Evolutionary conservation across 768 basidiomycete species (phyloP), one percentile per base, ranked within the genome.

Genomic region (Kwoniella pini): DNA sequence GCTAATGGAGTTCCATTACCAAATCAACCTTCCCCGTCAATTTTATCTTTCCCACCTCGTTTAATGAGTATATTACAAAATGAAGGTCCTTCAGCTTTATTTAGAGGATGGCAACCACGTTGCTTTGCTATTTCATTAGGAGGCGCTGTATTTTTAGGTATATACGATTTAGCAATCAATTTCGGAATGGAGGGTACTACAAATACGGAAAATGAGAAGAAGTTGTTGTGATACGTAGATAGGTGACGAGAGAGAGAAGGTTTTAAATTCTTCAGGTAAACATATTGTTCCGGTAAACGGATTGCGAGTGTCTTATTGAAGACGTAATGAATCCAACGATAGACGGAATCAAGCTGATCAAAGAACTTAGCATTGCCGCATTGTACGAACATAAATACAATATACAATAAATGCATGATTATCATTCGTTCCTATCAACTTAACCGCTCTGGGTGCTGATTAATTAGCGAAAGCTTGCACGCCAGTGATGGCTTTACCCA

Each of bases 111-210:
- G 40, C 83, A 94, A 7, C 95, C 95, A 24, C 84, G 96, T 74
- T 97, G 94, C 38, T 75, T 96, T 52, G 98, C 95, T 89, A 98
- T 99, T 72, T 92, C 91, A 1, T 87, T 90, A 1, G 96, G 96
- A 2, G 96, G 96, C 1, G 93, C 94, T 0, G 91, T 98, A 0
- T 99, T 99, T 78, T 82, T 99, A 24, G 96, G 96, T n/a, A 87
- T 91, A 48, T 99, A 97, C 70, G 95, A 99, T 48, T 62, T 70
- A 26, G 60, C 63, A 5, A 64, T 70, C 13, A 69, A 71, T 42
- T 70, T 71, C 45, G 57, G 63, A 2, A 26, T 56, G 36, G 53
- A 64, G 33, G 15, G 15, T 15, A 36, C 33, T 12, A 43, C 51
- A n/a, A 42, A 61, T 19, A 22, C 22, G 10, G 27, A 33, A n/a